These are phyloP conservation scores for Furcasterigmium sp. DNA, from an alignment of 2,329 filamentous ascomycete species.

Conservation along the genomic window DNA sequence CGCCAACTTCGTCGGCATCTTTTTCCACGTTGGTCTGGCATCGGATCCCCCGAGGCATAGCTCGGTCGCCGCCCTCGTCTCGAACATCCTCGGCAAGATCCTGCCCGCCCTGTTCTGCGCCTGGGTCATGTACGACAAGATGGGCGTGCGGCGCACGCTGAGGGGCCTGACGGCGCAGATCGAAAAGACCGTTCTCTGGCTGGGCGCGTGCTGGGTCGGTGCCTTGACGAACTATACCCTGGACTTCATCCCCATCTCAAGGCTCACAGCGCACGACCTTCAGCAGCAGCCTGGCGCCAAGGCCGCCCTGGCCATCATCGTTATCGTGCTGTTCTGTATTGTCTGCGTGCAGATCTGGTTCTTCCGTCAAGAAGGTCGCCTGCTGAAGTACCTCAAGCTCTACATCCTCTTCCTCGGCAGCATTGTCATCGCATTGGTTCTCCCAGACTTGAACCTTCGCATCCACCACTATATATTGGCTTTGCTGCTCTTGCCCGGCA, in stretches of 20 bases:
- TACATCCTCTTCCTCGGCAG: constrained; percentile 63
- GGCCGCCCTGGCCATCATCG: constrained; percentile 72
- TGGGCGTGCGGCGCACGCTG: constrained; percentile 68
- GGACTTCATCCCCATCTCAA: constrained; percentile 85
- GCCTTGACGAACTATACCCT: constrained; percentile 94
- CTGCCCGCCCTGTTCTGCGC: constrained; percentile 83
- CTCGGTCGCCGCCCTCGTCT: constrained; percentile 67
- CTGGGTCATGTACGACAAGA: constrained; percentile 78
- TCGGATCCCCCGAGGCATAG: constrained; percentile 74
- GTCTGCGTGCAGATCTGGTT: constrained; percentile 74
- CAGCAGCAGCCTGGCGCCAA: constrained; percentile 84
- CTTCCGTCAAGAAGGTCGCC: constrained; percentile 77
- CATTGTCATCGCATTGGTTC: constrained; percentile 64
- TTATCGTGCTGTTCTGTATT: constrained; percentile 64
- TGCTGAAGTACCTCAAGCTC: constrained; percentile 71
- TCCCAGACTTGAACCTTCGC: constrained; percentile 75
- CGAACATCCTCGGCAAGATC: constrained; percentile 73
- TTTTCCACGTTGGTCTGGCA: constrained; percentile 85
- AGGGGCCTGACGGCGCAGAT: constrained; percentile 71
- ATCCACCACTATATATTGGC: constrained; percentile 95
- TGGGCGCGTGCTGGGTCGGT: constrained; percentile 87
- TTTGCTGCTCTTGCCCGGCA: constrained; percentile 81
- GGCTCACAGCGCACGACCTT: constrained; percentile 87
- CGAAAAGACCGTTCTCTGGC: constrained; percentile 86
- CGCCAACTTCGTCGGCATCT: constrained; percentile 73